These are phyloP conservation scores for Delphinella strobiligena DNA, from an alignment of 2,329 filamentous ascomycete species.

Conservation along the genomic window DNA sequence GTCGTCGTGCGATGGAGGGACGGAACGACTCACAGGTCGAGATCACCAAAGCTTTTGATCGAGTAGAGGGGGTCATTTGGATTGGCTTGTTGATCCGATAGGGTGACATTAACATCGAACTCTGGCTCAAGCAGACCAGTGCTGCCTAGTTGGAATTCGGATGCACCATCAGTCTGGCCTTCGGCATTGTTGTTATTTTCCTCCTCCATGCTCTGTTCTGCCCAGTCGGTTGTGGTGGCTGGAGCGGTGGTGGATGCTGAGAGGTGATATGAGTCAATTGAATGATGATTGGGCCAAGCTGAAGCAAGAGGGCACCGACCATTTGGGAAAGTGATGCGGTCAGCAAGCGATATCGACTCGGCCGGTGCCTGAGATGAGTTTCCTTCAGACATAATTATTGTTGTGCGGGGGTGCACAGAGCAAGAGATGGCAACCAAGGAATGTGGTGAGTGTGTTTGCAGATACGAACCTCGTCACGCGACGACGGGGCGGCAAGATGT, in stretches of 20 bases:
- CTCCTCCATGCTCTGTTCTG: constrained; percentile 17
- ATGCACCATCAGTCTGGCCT: constrained; percentile 31
- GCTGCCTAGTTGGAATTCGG: constrained; percentile 25
- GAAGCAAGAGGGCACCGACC: neutral
- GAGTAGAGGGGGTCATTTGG: constrained; percentile 81
- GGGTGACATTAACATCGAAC: constrained; percentile 83
- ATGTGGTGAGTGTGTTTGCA: neutral
- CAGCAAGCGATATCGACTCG: constrained; percentile 14
- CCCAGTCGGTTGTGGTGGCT: constrained; percentile 21
- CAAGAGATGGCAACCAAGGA: neutral
- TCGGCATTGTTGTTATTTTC: constrained; percentile 8
- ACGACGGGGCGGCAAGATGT: too few species aligned
- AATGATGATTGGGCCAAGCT: neutral
- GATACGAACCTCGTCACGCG: too few species aligned
- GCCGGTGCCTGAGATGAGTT: neutral
- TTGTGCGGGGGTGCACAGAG: neutral
- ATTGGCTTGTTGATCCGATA: constrained; percentile 79
- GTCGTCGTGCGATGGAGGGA: neutral
- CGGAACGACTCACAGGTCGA: constrained; percentile 61
- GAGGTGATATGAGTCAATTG: neutral
- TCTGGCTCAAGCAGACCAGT: constrained; percentile 50
- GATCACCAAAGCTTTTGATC: constrained; percentile 68
- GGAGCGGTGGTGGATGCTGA: neutral
- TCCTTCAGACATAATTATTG: constrained; percentile 2
- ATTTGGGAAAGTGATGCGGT: constrained; percentile 15